A percentile compares a stretch with the other conserved stretches of the same genome.
These are phyloP conservation scores for Davidsoniella neocaledoniae DNA, from an alignment of 2,329 filamentous ascomycete genomes.

Conservation along the genomic window DNA sequence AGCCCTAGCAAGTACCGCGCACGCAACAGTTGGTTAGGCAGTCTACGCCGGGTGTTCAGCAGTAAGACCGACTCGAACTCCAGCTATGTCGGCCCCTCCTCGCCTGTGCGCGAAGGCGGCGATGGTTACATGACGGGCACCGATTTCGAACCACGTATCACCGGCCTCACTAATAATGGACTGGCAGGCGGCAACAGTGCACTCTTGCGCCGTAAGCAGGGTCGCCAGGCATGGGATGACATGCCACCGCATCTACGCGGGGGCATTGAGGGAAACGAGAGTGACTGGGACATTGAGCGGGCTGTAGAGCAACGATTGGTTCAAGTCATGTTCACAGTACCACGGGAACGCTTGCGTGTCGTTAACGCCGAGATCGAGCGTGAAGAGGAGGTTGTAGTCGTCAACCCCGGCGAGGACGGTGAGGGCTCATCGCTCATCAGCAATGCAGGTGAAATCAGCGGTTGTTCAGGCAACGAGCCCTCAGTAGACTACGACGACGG, in stretches of 20 bases:
- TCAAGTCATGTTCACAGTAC: slow-evolving; percentile 86
- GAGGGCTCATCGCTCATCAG: slow-evolving; percentile 8
- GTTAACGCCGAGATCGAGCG: slow-evolving; percentile 55
- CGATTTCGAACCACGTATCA: slow-evolving; percentile 27
- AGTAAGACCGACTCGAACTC: slow-evolving; percentile 21
- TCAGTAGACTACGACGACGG: slow-evolving; percentile 1
- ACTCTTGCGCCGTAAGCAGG: slow-evolving; percentile 37
- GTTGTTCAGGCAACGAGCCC: neutral
- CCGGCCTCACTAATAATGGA: slow-evolving; percentile 21
- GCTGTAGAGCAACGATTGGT: slow-evolving; percentile 55
- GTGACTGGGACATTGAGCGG: slow-evolving; percentile 63
- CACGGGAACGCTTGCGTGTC: slow-evolving; percentile 70
- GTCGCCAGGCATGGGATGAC: slow-evolving; percentile 35
- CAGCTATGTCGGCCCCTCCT: slow-evolving; percentile 14
- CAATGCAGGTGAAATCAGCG: slow-evolving; percentile 11
- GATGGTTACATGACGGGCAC: slow-evolving; percentile 18
- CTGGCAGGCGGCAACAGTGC: slow-evolving; percentile 17
- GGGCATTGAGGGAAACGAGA: slow-evolving; percentile 26
- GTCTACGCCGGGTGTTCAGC: slow-evolving; percentile 45
- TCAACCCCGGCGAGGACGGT: slow-evolving; percentile 6
- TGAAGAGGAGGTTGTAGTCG: slow-evolving; percentile 10
- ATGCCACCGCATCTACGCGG: slow-evolving; percentile 16
- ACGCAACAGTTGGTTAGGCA: slow-evolving; percentile 49
- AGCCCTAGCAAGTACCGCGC: slow-evolving; percentile 42
- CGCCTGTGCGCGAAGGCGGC: slow-evolving; percentile 19